Evolutionary conservation across 2,329 filamentous ascomycete genomes (phyloP).

Genomic region (Fusarium sp.): DNA sequence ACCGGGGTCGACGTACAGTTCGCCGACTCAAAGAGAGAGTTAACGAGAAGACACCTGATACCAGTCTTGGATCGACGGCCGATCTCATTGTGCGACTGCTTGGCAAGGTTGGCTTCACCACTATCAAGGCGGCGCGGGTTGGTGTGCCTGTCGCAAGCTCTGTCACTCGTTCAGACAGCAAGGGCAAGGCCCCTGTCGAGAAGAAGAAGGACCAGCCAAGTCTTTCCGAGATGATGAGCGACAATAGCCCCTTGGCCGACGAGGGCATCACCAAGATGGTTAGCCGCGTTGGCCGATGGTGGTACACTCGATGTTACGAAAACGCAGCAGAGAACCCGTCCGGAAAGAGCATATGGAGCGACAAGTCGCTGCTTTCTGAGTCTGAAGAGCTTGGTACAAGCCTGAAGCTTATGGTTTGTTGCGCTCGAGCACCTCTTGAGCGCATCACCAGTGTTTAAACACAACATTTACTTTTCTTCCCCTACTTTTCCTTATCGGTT

Average conservation of each 20-base stretch:
- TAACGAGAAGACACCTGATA: conserved; percentile 69
- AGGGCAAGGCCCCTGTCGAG: conserved; percentile 24
- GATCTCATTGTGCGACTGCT: conserved; percentile 75
- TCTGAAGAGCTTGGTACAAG: conserved; percentile 89
- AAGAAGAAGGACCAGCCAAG: conserved; percentile 62
- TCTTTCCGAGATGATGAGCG: conserved; percentile 79
- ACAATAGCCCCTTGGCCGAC: conserved; percentile 77
- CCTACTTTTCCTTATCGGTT: conserved; percentile 29
- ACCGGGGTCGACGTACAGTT: conserved; percentile 74
- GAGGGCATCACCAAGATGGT: conserved; percentile 94
- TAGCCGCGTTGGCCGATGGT: conserved; percentile 91
- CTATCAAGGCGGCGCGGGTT: conserved; percentile 81
- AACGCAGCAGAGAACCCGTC: conserved; percentile 64
- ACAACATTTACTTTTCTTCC: conserved; percentile 25
- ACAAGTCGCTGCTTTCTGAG: conserved; percentile 80
- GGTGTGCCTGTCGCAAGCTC: conserved; percentile 78
- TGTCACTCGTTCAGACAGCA: conserved; percentile 52
- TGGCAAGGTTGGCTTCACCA: conserved; percentile 76
- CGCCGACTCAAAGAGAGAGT: conserved; percentile 79
- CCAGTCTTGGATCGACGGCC: conserved; percentile 70
- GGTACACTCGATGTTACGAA: conserved; percentile 96
- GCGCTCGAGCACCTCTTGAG: conserved; percentile 81
- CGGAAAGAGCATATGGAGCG: conserved; percentile 78
- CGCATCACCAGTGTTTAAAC: conserved; percentile 62
- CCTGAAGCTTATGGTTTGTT: conserved; percentile 90